These are phyloP conservation scores for Flaveria linearis DNA, from an alignment of 129 eudicot genomes.

Conservation along the genomic window DNA sequence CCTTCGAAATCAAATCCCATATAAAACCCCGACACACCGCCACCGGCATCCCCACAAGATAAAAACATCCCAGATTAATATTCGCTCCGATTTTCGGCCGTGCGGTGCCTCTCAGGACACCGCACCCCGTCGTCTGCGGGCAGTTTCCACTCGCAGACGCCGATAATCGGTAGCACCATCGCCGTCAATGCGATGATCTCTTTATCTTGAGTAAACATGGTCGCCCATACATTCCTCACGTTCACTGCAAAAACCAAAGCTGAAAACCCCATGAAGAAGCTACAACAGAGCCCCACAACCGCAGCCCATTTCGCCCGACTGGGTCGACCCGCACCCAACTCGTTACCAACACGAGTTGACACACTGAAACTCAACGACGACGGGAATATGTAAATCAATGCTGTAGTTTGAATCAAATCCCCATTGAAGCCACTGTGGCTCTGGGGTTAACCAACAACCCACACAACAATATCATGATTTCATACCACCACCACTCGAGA, in stretches of 20 bases:
- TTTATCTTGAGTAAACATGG: constrained; percentile 69
- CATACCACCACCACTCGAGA: constrained; percentile 97
- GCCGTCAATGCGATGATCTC: constrained; percentile 69
- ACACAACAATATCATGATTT: constrained; percentile 78
- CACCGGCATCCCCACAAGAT: constrained; percentile 86
- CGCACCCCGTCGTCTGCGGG: constrained; percentile 89
- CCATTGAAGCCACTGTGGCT: constrained; percentile 87
- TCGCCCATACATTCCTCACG: constrained; percentile 69
- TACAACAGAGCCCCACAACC: constrained; percentile 54
- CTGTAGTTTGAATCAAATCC: constrained; percentile 78
- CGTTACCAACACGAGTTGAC: constrained; percentile 83
- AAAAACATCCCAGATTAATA: constrained; percentile 79
- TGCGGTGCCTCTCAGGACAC: constrained; percentile 82
- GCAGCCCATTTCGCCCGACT: constrained; percentile 67
- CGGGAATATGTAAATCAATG: constrained; percentile 78
- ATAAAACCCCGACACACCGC: constrained; percentile 62
- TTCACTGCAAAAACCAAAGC: constrained; percentile 60
- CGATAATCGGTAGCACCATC: constrained; percentile 76
- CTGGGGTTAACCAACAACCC: constrained; percentile 62
- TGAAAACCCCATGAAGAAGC: constrained; percentile 54
- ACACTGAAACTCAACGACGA: constrained; percentile 81
- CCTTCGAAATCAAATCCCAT: constrained; percentile 67
- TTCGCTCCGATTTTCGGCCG: constrained; percentile 83
- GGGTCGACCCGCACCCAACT: constrained; percentile 70
- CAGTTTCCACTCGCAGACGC: constrained; percentile 90